These are phyloP conservation scores for Thymus mandschuricus DNA, from an alignment of 257 asterid species.

Conservation along the genomic window DNA sequence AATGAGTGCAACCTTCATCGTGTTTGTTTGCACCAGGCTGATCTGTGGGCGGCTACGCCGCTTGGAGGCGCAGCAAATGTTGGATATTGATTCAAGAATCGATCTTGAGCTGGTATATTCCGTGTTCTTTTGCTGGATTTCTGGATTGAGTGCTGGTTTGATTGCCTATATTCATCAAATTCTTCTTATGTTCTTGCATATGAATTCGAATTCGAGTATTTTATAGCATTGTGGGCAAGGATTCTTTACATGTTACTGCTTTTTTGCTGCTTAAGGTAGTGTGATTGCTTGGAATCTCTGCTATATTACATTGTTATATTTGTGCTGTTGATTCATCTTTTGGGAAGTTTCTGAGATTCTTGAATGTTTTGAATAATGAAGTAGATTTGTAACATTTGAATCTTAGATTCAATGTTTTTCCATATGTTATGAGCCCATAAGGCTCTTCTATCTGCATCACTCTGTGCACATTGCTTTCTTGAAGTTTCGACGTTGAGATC, in stretches of 20 bases:
- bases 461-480: neutral
- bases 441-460: too few species aligned
- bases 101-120: slow-evolving; percentile 72
- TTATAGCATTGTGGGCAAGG: neutral
- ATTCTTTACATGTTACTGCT: neutral
- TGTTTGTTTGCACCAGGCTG: slow-evolving; percentile 81
- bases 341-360: neutral
- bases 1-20: slow-evolving; percentile 94
- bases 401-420: too few species aligned
- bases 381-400: too few species aligned
- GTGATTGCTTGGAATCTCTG: slow-evolving; percentile 2
- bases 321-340: neutral
- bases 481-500: neutral
- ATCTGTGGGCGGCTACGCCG: slow-evolving; percentile 83
- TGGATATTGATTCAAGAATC: slow-evolving; percentile 62
- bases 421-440: too few species aligned
- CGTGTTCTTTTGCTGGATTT: neutral
- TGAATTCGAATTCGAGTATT: neutral
- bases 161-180: neutral
- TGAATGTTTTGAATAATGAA: neutral
- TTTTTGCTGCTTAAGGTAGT: neutral
- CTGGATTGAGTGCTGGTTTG: neutral
- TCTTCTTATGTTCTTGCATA: neutral
- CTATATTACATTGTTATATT: too few species aligned
- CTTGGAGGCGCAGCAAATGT: slow-evolving; percentile 67